Base-by-base conservation (phyloP, 129 eudicot species). In the Saposhnikovia divaricata region DNA sequence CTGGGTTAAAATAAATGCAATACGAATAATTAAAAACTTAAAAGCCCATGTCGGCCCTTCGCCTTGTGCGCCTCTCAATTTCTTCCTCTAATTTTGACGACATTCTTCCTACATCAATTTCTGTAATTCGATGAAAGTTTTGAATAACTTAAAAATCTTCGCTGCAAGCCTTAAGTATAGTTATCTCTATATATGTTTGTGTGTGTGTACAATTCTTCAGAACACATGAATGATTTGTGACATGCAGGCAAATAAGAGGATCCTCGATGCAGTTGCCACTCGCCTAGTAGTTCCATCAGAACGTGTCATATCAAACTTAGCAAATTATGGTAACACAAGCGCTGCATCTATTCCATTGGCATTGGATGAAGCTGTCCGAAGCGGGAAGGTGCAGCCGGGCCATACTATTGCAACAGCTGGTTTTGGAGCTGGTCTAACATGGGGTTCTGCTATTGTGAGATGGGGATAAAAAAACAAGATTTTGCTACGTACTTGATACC, bases 321-420 rank as follows among this genome's bases (percentile, higher is more conserved):
- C 96, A 72, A 90, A 92, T 76, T 92, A 96, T 66, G 99, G 99
- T 1, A 96, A 96, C 84, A 96, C 99, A 19, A 92, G 99, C 65
- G 99, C 99, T 34, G 99, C 99, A 42, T 96, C 99, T 4, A 96
- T 96, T 57, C 99, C 99, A 2, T 81, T 96, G 87, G 99, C 99
- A 16, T 82, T 96, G 85, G 99, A 96, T 79, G 99, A 96, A 81
- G 98, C 98, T 13, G 98, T 96, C 39, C 83, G 97, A 55, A 81
- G 93, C 6, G 97, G 98, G 84, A 96, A 90, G 84, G 93, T 96
- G 70, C 74, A 90, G 72, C 76, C 97, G 3, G 98, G 99, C 44
- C 85, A 96, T 82, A 88, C 89, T 18, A 90, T 96, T 66, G 99
- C 99, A 42, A 72, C 98, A 12, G 91, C 99, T 27, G 99, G 99